phyloP scores from a whole-genome alignment of 306 rosid genomes.

The Pyrus bretschneideri region DNA sequence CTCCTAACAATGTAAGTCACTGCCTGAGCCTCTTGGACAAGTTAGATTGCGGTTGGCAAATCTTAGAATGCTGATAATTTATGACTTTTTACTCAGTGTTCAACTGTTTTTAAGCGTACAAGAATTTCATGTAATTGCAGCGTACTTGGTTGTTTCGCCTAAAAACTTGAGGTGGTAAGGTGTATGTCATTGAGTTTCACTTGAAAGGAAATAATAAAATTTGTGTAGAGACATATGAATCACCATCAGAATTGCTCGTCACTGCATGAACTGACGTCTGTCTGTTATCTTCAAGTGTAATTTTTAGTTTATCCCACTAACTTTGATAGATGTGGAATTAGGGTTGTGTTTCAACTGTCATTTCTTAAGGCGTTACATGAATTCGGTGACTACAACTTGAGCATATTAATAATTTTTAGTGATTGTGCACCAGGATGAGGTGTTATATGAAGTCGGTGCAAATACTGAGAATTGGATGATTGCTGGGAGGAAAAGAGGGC shows the following conservation, averaged over 20 bases:
- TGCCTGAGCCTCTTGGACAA: neutral
- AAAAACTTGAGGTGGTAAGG: neutral
- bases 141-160: neutral
- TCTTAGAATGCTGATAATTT: neutral
- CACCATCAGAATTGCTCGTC: neutral
- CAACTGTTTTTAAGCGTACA: neutral
- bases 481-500: constrained; percentile 98
- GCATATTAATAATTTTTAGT: constrained; percentile 1
- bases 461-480: constrained; percentile 91
- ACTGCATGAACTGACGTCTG: neutral
- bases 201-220: neutral
- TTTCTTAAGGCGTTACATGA: neutral
- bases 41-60: neutral
- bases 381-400: neutral
- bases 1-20: constrained; percentile 54
- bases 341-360: neutral
- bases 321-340: neutral
- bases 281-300: neutral
- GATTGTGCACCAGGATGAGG: constrained; percentile 56
- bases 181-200: neutral
- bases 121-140: neutral
- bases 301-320: neutral
- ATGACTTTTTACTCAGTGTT: neutral
- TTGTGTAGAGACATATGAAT: neutral
- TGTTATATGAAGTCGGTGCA: constrained; percentile 78